Conservation (phyloP, 129 eudicot genomes). For the Chrysanthemum lavandulifolium region DNA sequence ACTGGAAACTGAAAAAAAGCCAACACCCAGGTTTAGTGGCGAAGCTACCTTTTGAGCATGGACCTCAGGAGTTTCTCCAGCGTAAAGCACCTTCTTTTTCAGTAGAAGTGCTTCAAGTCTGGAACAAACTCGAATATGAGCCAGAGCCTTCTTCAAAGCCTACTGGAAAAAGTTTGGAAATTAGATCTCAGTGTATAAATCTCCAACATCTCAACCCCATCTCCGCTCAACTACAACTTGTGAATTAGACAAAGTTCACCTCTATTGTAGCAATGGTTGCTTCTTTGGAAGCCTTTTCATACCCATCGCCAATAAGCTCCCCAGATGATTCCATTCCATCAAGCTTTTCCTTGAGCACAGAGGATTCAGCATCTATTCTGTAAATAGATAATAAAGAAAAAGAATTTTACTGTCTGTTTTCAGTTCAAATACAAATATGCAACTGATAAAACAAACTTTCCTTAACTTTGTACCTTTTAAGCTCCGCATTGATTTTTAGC, state of each 20-base stretch:
- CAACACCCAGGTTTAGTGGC: background rate
- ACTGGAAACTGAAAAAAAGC: background rate
- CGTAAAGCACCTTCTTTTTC: conserved; percentile 62
- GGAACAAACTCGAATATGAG: conserved; percentile 81
- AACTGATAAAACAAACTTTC: background rate
- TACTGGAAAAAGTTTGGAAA: conserved; percentile 32
- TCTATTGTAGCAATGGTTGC: conserved; percentile 67
- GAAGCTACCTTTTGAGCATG: conserved; percentile 86
- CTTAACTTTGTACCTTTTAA: conserved; percentile 54
- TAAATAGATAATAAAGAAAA: conserved; percentile 21
- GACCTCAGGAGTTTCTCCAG: conserved; percentile 85
- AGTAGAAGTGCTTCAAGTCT: conserved; percentile 78
- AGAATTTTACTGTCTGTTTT: background rate
- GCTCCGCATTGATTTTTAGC: conserved; percentile 77
- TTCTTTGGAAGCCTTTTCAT: conserved; percentile 54
- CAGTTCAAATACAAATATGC: conserved; percentile 19
- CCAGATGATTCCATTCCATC: conserved; percentile 53
- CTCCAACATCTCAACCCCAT: conserved; percentile 10
- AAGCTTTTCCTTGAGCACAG: conserved; percentile 62
- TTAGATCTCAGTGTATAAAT: conserved; percentile 32
- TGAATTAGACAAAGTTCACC: conserved; percentile 41
- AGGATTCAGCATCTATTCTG: conserved; percentile 90
- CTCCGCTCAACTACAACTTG: background rate
- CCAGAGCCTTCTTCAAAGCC: conserved; percentile 86
- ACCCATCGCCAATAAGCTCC: conserved; percentile 44